Base-by-base conservation (phyloP, 345 rosid species). In the Tarenaya hassleriana region DNA sequence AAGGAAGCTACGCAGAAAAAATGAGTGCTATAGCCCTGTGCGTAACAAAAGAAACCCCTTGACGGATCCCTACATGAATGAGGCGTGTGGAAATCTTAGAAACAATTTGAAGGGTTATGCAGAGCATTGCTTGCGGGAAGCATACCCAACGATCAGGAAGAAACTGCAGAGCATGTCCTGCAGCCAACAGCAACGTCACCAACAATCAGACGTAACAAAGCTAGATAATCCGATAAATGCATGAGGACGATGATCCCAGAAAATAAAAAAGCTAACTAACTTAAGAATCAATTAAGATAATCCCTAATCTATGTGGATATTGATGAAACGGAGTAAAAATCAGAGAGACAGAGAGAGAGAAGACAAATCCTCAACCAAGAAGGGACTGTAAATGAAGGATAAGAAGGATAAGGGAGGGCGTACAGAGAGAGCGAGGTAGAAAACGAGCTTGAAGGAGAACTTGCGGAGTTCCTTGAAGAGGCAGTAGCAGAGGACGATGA, bases 151-250 rank as follows among this genome's bases (percentile, higher is more conserved):
- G 29, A 91, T 82, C 74, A 73, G 60, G 83, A 91, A 87, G 85
- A 91, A 91, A 66, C 98, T 84, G 80, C 86, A 91, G 47, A 91
- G 86, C 95, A 91, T 86, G 68, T 91, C 96, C 97, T 90, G 92
- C 61, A 70, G 29, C 16, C 48, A 40, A n/a, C 9, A 0, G 43
- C 32, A 19, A 7, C 10, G 8, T 20, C 29, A 33, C 0, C 13
- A 10, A 47, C 15, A 55, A 56, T 56, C 69, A 41, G 9, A 33
- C 5, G 34, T 11, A 14, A 19, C 41, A 8, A 13, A 63, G 39
- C 56, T 56, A 8, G 7, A 63, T 13, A 20, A 19, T 34, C 9
- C 1, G 11, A 47, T 5, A 24, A n/a, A 24, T 24, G 29, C 29
- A 24, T 2, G 29, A 24, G 29, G 29, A 24, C 29, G 29, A 24